phyloP scores from a whole-genome alignment of 305 asterid genomes.

The Vinca major region DNA sequence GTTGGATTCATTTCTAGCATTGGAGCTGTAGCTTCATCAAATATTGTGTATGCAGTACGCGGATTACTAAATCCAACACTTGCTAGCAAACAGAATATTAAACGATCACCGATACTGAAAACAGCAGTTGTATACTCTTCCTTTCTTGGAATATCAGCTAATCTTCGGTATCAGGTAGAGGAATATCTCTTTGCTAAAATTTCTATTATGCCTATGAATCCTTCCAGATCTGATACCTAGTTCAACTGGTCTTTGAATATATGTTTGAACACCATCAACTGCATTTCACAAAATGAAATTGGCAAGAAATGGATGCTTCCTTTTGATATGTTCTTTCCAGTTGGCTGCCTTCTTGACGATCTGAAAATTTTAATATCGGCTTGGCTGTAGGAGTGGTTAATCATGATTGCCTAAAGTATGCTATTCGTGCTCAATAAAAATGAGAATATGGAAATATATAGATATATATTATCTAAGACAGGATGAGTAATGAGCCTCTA shows the following conservation, averaged over 20 bases:
- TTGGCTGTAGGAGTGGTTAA: background rate
- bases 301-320: background rate
- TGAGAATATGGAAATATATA: background rate
- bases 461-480: background rate
- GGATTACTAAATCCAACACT: conserved; percentile 51
- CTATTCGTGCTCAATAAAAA: background rate
- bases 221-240: background rate
- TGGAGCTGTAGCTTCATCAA: conserved; percentile 89
- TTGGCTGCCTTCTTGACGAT: background rate
- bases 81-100: conserved; percentile 35
- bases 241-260: background rate
- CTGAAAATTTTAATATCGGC: background rate
- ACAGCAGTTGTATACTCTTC: conserved; percentile 65
- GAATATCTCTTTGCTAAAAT: conserved; percentile 8
- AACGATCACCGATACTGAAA: conserved; percentile 76
- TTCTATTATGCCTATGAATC: background rate
- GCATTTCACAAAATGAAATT: background rate
- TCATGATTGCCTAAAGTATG: background rate
- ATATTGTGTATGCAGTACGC: conserved; percentile 39
- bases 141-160: conserved; percentile 90
- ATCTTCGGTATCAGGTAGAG: conserved; percentile 85
- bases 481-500: background rate
- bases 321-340: background rate
- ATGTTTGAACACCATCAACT: background rate
- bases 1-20: conserved; percentile 92